These are phyloP conservation scores for Pseudogymnoascus sp. DNA, from an alignment of 2,329 filamentous ascomycete species.

Conservation along the genomic window DNA sequence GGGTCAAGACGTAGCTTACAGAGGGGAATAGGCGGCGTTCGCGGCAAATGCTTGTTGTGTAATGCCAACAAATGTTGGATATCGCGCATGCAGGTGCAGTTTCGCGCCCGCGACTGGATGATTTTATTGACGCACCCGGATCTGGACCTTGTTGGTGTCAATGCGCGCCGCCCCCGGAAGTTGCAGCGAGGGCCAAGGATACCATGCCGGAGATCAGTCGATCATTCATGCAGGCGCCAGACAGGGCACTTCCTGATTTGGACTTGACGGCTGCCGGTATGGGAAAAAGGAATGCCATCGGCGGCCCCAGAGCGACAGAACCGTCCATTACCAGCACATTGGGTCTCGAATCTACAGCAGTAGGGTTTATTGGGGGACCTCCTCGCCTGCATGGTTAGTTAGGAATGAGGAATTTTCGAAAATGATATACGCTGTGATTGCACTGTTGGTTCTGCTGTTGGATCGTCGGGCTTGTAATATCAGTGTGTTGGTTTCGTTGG, in stretches of 20 bases:
- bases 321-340: not conserved
- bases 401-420: not conserved
- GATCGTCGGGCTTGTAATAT: not conserved
- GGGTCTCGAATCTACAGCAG: not conserved
- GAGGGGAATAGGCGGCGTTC: not conserved
- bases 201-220: conserved; percentile 3
- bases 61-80: not conserved
- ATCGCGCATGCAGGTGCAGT: not conserved
- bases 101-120: not conserved
- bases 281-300: not conserved
- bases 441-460: not conserved
- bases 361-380: not conserved
- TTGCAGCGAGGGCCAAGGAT: not conserved
- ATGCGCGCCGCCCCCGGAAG: not conserved
- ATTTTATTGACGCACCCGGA: not conserved
- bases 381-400: not conserved
- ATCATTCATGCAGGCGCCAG: not conserved
- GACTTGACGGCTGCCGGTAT: not conserved
- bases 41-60: not conserved
- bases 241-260: not conserved
- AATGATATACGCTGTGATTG: not conserved
- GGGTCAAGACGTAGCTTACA: not conserved
- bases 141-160: not conserved
- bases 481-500: not conserved
- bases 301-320: not conserved